Conservation (phyloP, 805 yeast species). For the Blastobotrys muscicola region DNA sequence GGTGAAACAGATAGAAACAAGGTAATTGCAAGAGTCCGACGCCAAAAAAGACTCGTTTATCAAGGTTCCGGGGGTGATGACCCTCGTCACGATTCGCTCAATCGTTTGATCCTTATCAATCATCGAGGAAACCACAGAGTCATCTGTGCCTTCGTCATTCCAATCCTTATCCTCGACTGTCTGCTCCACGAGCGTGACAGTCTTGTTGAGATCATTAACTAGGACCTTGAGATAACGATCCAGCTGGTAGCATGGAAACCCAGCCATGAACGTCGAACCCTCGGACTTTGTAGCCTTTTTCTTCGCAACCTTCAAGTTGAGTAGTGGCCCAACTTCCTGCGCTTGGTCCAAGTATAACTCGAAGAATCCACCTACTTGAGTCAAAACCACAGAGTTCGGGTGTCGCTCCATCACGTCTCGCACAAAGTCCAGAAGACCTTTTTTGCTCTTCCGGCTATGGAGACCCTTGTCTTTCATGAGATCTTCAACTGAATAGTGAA, state of each 20-base stretch:
- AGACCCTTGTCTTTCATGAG: too few species aligned
- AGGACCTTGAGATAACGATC: constrained; percentile 65
- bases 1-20: constrained; percentile 43
- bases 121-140: background rate
- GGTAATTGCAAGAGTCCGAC: constrained; percentile 57
- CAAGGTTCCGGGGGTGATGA: constrained; percentile 88
- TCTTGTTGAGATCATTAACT: constrained; percentile 58
- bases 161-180: constrained; percentile 32
- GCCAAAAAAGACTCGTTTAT: constrained; percentile 79
- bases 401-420: constrained; percentile 21
- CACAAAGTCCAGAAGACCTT: too few species aligned
- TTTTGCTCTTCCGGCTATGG: too few species aligned
- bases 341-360: constrained; percentile 83
- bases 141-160: background rate
- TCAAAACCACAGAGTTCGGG: constrained; percentile 49
- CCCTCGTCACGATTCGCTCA: constrained; percentile 42
- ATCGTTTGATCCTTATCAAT: background rate
- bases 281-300: constrained; percentile 15
- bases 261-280: constrained; percentile 66
- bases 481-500: too few species aligned
- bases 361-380: constrained; percentile 53
- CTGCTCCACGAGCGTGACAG: constrained; percentile 68
- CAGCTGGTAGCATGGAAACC: constrained; percentile 69
- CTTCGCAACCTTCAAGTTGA: constrained; percentile 62
- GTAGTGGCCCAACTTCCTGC: constrained; percentile 51